Evolutionary conservation across 306 rosid species (phyloP), one percentile per base, ranked within the genome.

Genomic region (Fragaria nilgerrensis): DNA sequence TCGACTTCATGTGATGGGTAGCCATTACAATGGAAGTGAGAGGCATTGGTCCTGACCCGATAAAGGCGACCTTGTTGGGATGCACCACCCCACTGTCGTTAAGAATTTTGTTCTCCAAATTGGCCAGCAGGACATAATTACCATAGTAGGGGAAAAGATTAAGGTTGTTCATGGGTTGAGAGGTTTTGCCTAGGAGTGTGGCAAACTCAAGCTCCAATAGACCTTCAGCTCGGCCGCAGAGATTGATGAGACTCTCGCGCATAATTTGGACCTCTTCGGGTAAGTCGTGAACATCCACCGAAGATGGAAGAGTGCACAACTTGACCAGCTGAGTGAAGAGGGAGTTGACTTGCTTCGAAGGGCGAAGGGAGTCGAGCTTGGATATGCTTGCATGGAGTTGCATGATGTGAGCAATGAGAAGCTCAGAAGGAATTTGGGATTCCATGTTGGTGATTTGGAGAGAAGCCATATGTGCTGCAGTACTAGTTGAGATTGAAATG

Each of bases 31-130:
- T 75, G 65, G 96, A 93, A 32, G 90, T 84, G 56, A 93, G 85
- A 49, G 96, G 94, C 90, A 90, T 77, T 64, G 97, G 94, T n/a
- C 97, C 97, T 0, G 97, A 93, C 27, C 97, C 96, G 2, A 93
- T 77, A 59, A 90, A 93, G 0, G 97, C 91, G 2, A 90, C 87
- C 52, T 78, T 93, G 59, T 87, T 86, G 12, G 91, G 80, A 34
- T 68, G 53, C 20, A 48, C 66, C 20, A 88, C 64, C 2, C 87
- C 92, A 34, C 87, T 87, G 19, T 81, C 84, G 16, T 64, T 74
- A 6, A 93, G 83, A 58, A 93, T 84, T 50, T 70, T 82, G 73
- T 72, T 36, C 77, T 93, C 97, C 58, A 87, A 29, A 68, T 78
- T 77, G 23, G 91, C 91, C 43, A 93, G 81, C 77, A 89, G 86